Conservation (phyloP, 306 rosid genomes). For the Quillaja saponaria region DNA sequence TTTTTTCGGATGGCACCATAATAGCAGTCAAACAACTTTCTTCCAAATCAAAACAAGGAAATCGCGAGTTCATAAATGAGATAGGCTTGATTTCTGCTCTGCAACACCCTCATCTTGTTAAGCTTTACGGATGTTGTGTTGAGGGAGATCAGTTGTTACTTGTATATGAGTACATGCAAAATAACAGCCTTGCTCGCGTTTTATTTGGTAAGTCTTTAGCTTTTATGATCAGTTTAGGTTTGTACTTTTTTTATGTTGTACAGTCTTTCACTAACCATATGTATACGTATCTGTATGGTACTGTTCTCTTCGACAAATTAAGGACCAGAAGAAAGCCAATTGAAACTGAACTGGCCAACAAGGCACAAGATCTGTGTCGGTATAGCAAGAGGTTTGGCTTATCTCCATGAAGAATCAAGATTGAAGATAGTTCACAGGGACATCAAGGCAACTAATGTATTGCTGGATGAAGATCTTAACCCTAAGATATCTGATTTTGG, state of each 20-base stretch:
- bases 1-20: conserved; percentile 38
- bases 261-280: neutral
- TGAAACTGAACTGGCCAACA: conserved; percentile 53
- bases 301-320: too few species aligned
- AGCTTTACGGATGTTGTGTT: conserved; percentile 52
- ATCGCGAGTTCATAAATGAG: conserved; percentile 56
- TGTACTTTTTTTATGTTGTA: neutral
- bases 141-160: conserved; percentile 51
- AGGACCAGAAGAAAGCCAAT: conserved; percentile 22
- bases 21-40: conserved; percentile 55
- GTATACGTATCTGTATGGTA: neutral
- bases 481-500: conserved; percentile 64
- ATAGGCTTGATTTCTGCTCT: conserved; percentile 56
- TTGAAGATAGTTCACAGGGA: conserved; percentile 65
- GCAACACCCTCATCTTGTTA: conserved; percentile 58
- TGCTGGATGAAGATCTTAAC: conserved; percentile 49
- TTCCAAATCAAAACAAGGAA: conserved; percentile 54
- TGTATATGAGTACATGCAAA: conserved; percentile 58
- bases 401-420: conserved; percentile 59
- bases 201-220: conserved; percentile 42
- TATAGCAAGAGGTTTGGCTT: conserved; percentile 57
- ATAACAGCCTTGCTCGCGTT: conserved; percentile 57
- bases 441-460: conserved; percentile 55
- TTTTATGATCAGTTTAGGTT: neutral
- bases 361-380: conserved; percentile 56